Evolutionary conservation across 1,139 yeast genomes (phyloP), one percentile per base, ranked within the genome.

Genomic region (Scheffersomyces cryptocercus): DNA sequence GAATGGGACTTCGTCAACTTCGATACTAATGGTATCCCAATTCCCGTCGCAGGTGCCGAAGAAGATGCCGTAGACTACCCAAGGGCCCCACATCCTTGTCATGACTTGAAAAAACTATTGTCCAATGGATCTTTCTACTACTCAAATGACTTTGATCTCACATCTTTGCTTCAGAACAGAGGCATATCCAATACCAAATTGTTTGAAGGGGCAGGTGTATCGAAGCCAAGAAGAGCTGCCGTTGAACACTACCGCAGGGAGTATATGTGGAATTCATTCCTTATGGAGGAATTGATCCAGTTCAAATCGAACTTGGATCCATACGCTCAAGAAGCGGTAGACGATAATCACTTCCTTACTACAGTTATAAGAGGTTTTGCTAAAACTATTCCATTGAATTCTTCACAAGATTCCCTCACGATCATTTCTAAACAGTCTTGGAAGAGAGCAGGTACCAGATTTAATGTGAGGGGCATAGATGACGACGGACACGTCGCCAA

Each of bases 341-440:
- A 91, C 59, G 75, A 77, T 30, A 87, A 87, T 55, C 84, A 87
- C 28, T 90, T 93, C 55, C 69, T 93, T 39, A 90, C 98, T 0
- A 87, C 96, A 0, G 97, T 87, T 6, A 93, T 95, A 39, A 74
- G 99, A 47, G 99, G 99, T 0, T 93, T 89, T 72, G 97, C 98
- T 0, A 87, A 87, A 51, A 88, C 97, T 0, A 75, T 86, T 0
- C 66, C 70, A 14, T 60, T 89, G 20, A 79, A 79, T 38, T 65
- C 73, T 28, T 62, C 72, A 15, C 73, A 73, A 36, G 87, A 85
- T n/a, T 65, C 79, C 3, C 67, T 93, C 46, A 86, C 97, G 0
- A 78, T 93, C 29, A 82, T 95, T 15, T 90, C 98, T 1, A 85
- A 95, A 54, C 98, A 93, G 64, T 87, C 96, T 11, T 93, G 98